Evolutionary conservation across 768 basidiomycete species (phyloP).

Genomic region (Mrakia hoshinonis): DNA sequence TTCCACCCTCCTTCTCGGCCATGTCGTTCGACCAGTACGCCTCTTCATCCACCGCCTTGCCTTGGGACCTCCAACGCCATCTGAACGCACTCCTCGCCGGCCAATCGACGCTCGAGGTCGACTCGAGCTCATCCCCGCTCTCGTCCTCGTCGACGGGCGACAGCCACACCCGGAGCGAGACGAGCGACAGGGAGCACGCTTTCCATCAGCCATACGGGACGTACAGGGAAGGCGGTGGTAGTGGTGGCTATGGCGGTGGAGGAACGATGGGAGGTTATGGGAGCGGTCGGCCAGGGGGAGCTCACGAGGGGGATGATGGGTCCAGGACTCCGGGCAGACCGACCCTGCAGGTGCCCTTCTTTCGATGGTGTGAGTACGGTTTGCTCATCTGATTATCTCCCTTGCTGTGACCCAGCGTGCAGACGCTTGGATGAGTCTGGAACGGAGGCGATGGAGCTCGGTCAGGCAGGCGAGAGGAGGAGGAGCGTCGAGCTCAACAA

Average conservation of each 20-base stretch:
- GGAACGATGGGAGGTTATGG: background rate
- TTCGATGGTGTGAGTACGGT: background rate
- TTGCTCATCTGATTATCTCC: background rate
- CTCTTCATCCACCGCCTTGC: background rate
- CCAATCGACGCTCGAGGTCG: background rate
- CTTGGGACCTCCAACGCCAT: slow-evolving; percentile 1
- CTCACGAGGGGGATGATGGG: background rate
- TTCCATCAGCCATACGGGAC: background rate
- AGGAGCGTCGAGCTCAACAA: too few relatives aligned
- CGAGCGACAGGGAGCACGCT: background rate
- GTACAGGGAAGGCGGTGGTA: background rate
- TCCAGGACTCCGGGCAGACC: background rate
- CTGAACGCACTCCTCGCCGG: background rate
- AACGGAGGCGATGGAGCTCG: too few relatives aligned
- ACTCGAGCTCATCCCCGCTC: too few relatives aligned
- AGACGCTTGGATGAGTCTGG: too few relatives aligned
- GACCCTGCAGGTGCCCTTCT: background rate
- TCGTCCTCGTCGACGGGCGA: too few relatives aligned
- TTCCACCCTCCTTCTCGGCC: too few relatives aligned
- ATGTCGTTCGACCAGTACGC: too few relatives aligned
- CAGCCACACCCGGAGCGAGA: too few relatives aligned
- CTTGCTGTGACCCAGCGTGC: background rate
- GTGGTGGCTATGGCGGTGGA: background rate
- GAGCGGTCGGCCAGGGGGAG: background rate
- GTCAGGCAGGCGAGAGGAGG: too few relatives aligned